A percentile compares a stretch with the other conserved stretches of the same genome.
phyloP scores from a whole-genome alignment of 164 flowering plant species.

The Piper longum region DNA sequence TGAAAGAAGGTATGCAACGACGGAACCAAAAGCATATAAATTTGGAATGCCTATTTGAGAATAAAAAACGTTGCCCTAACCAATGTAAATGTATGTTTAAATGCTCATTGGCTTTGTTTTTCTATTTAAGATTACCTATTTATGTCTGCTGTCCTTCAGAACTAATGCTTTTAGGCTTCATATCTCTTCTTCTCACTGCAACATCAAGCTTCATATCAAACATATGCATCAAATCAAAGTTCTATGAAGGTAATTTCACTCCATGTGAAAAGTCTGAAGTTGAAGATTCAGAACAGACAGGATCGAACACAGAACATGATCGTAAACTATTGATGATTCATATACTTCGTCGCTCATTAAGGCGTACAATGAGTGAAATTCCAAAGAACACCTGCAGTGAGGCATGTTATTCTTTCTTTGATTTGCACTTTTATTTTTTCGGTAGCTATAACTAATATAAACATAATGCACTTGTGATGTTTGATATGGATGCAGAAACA shows the following conservation, averaged over 20 bases:
- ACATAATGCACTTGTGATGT: not conserved
- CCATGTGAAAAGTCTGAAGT: slow-evolving; percentile 66
- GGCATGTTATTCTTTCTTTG: slow-evolving; percentile 27
- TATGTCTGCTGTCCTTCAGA: slow-evolving; percentile 32
- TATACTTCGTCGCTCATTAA: slow-evolving; percentile 23
- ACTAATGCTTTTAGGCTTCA: slow-evolving; percentile 96
- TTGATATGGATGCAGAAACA: slow-evolving; percentile 37
- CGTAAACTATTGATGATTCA: slow-evolving; percentile 47
- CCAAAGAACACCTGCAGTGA: slow-evolving; percentile 50
- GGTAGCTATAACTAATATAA: too few relatives aligned
- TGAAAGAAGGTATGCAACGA: slow-evolving; percentile 78
- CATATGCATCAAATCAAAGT: slow-evolving; percentile 83
- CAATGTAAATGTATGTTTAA: not conserved
- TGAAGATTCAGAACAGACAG: slow-evolving; percentile 30
- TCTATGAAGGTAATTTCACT: slow-evolving; percentile 51
- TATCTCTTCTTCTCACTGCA: slow-evolving; percentile 89
- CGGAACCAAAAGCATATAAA: not conserved
- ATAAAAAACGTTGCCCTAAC: too few relatives aligned
- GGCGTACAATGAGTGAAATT: slow-evolving; percentile 48
- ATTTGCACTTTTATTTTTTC: not conserved
- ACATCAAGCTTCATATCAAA: slow-evolving; percentile 79
- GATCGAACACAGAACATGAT: slow-evolving; percentile 16
- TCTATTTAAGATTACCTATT: not conserved
- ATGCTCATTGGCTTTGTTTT: not conserved
- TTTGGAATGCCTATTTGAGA: too few relatives aligned